Conservation (phyloP, 441 rosid genomes). For the Euphorbia schlechtendalii region DNA sequence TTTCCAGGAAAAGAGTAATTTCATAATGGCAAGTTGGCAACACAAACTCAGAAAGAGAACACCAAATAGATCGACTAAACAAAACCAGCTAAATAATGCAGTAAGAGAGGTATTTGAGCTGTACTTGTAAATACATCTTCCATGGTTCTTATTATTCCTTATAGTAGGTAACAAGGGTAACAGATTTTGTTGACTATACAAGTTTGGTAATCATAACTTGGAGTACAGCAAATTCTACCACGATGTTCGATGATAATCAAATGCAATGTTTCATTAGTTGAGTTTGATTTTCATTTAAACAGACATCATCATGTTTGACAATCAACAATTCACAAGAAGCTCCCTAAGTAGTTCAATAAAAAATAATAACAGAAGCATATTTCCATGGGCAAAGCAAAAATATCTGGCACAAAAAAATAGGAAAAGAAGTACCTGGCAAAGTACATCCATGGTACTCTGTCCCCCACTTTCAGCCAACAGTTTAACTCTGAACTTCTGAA, state of each 20-base stretch:
- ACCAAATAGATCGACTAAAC: too few species aligned
- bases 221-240: not conserved
- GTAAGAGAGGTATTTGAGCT: not conserved
- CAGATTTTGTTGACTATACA: not conserved
- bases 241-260: not conserved
- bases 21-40: too few species aligned
- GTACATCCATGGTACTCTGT: constrained; percentile 82
- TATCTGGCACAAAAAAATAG: not conserved
- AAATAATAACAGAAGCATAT: not conserved
- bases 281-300: too few species aligned
- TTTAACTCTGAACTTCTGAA: constrained; percentile 92
- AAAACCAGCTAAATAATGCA: not conserved
- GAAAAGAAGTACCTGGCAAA: constrained; percentile 65
- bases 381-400: not conserved
- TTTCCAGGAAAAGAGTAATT: too few species aligned
- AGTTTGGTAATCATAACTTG: not conserved
- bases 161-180: not conserved
- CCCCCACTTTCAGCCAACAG: constrained; percentile 79
- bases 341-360: not conserved
- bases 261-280: not conserved
- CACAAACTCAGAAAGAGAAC: too few species aligned
- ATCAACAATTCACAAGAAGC: not conserved
- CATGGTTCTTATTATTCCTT: not conserved
- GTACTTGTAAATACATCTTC: not conserved
- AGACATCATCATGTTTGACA: not conserved